Percentiles rank a stretch among this genome's conserved stretches.
Conservation (phyloP, 2,329 filamentous ascomycete species). For the Penicillium griseofulvum region DNA sequence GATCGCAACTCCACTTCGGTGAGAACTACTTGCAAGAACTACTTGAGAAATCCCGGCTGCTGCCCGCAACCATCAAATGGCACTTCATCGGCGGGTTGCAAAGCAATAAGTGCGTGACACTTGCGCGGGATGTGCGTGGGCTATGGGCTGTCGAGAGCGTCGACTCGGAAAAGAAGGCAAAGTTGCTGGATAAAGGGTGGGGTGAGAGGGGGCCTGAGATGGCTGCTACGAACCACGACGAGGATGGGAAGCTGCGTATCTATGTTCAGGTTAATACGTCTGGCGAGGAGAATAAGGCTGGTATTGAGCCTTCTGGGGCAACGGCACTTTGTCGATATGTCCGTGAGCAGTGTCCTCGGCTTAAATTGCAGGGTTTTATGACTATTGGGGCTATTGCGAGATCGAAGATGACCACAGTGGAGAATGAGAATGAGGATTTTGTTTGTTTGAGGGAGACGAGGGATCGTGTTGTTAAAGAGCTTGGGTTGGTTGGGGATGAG, state of each 20-base stretch:
- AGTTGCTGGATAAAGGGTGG: constrained; percentile 74
- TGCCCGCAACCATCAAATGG: constrained; percentile 76
- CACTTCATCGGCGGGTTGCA: constrained; percentile 96
- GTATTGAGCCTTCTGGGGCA: constrained; percentile 66
- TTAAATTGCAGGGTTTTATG: constrained; percentile 83
- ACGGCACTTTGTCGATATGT: constrained; percentile 68
- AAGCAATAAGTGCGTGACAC: constrained; percentile 84
- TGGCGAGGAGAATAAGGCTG: constrained; percentile 80
- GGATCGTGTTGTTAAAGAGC: constrained; percentile 64
- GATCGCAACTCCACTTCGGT: constrained; percentile 75
- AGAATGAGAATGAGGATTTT: constrained; percentile 92
- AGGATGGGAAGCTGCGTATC: constrained; percentile 56
- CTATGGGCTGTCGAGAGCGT: constrained; percentile 90
- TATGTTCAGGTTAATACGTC: constrained; percentile 97
- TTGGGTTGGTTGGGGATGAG: constrained; percentile 50
- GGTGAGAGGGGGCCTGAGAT: constrained; percentile 50
- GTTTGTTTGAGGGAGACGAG: constrained; percentile 64
- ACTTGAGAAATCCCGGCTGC: constrained; percentile 74
- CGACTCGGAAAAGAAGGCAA: constrained; percentile 83
- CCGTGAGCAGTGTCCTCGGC: constrained; percentile 65
- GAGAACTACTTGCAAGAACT: constrained; percentile 97
- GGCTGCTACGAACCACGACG: constrained; percentile 28
- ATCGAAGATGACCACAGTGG: constrained; percentile 68
- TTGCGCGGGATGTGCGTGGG: constrained; percentile 80
- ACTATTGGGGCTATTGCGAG: constrained; percentile 94